Percentiles rank a stretch among this genome's conserved stretches.
phyloP scores from a whole-genome alignment of 1,139 yeast genomes.

The Meyerozyma sp. region DNA sequence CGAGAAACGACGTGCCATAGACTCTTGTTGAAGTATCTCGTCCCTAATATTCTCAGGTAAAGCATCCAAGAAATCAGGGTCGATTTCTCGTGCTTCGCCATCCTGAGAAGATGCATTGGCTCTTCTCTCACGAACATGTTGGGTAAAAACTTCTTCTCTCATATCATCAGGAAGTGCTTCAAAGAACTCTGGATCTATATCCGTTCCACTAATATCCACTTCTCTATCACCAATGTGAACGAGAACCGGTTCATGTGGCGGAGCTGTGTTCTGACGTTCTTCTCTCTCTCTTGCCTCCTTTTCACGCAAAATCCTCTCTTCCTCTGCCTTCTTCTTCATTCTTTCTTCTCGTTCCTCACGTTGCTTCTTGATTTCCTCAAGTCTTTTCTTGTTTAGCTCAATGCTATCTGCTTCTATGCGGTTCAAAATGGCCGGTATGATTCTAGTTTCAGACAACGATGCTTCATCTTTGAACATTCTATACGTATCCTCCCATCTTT shows the following conservation, averaged over 20 bases:
- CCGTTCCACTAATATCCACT: constrained; percentile 85
- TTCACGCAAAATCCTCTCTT: constrained; percentile 27
- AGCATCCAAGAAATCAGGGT: constrained; percentile 77
- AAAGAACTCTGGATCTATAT: constrained; percentile 86
- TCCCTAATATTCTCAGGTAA: constrained; percentile 71
- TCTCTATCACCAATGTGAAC: constrained; percentile 74
- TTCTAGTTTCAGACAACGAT: constrained; percentile 22
- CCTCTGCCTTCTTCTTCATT: constrained; percentile 25
- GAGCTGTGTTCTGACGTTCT: constrained; percentile 11
- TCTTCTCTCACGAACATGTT: constrained; percentile 68
- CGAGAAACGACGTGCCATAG: constrained; percentile 39
- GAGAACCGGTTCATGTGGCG: constrained; percentile 45
- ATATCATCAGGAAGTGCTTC: constrained; percentile 90
- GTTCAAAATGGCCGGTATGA: constrained; percentile 49
- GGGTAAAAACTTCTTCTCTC: constrained; percentile 88
- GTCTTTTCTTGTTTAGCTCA: constrained; percentile 21
- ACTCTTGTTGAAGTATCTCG: constrained; percentile 69
- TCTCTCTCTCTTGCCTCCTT: constrained; percentile 35
- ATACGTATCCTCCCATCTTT: constrained; percentile 66
- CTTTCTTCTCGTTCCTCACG: constrained; percentile 20
- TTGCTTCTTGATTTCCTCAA: constrained; percentile 23
- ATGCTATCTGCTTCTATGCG: constrained; percentile 47
- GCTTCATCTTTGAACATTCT: constrained; percentile 41
- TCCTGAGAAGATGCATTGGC: constrained; percentile 47
- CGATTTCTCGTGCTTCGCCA: constrained; percentile 56